Base-by-base conservation (phyloP, 208 protist species). In the Trypanosoma lewisi region DNA sequence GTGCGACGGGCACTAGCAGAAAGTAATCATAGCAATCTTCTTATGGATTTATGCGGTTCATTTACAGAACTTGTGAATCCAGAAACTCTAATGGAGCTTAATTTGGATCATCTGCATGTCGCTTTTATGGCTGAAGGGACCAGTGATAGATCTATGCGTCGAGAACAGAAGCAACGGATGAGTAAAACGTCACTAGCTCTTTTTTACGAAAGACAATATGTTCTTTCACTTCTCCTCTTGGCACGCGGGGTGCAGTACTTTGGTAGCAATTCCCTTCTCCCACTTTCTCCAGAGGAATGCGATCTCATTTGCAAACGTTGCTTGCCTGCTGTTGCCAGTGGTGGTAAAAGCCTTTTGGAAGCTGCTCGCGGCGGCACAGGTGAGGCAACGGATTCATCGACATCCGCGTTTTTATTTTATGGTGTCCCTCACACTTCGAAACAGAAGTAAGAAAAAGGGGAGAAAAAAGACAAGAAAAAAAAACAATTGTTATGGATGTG, bases 161-260 rank as follows among this genome's bases (percentile, higher is more conserved):
- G 85, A n/a, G 83, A 91, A 63, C 75, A 91, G 52, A 78, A 75
- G 47, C 11, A 63, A 25, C 64, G 65, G 36, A 65, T 81, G 1
- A 67, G 53, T n/a, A 63, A 60, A 45, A 62, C 25, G 11, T 25
- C 37, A n/a, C 17, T 47, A 11, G 42, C 42, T 30, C 41, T 64
- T 21, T 60, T 77, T 21, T 42, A 67, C 69, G 56, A 72, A 62
- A 19, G 51, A 23, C 36, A 77, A 16, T 85, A 70, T 71, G 31
- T 85, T 52, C 27, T 77, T 30, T 69, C 77, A 23, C 56, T 89
- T 16, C 69, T 95, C n/a, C 63, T 92, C 28, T 70, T 95, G 4
- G 51, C 78, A 28, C 83, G 85, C 28, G 89, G 89, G 1, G 77
- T 87, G 4, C 80, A 80, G 19, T 85, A 73, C 54, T 66, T 91